A percentile compares a stretch with the other conserved stretches of the same genome.
Evolutionary conservation across 1,284 basidiomycete genomes (phyloP).

Genomic region (Irpex sp.): DNA sequence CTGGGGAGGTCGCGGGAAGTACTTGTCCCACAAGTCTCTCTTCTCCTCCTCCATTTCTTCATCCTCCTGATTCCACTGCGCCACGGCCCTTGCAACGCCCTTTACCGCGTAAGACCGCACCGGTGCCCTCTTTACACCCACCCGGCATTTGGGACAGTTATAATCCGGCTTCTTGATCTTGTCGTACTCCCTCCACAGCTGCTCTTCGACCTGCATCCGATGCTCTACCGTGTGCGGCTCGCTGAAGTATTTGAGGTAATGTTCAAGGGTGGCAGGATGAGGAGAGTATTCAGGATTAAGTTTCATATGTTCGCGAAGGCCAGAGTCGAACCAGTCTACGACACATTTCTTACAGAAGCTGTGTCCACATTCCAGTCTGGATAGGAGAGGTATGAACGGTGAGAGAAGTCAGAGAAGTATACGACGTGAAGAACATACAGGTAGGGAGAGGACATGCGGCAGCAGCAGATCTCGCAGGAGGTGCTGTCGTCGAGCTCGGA

Average conservation of each 20-base stretch:
- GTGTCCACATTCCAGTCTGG: conserved; percentile 63
- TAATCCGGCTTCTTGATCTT: conserved; percentile 38
- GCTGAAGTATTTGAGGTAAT: conserved; percentile 14
- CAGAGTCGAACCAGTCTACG: conserved; percentile 58
- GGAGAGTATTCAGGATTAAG: conserved; percentile 41
- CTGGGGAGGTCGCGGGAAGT: conserved; percentile 31
- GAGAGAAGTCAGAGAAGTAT: background rate
- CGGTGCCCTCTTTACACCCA: conserved; percentile 40
- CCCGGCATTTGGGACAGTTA: conserved; percentile 62
- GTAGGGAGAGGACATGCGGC: conserved; percentile 58
- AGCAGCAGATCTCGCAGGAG: conserved; percentile 57
- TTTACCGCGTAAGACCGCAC: conserved; percentile 58
- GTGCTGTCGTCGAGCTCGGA: conserved; percentile 46
- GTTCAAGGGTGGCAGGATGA: conserved; percentile 15
- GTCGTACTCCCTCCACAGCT: background rate
- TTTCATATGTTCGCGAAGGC: conserved; percentile 41
- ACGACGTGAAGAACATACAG: conserved; percentile 36
- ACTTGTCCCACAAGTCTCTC: conserved; percentile 38
- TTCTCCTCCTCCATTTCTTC: no score
- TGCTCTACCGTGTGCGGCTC: conserved; percentile 15
- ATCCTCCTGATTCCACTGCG: no score
- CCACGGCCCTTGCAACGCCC: conserved; percentile 42
- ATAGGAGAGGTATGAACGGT: conserved; percentile 4
- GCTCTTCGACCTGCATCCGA: conserved; percentile 17
- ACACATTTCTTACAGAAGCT: conserved; percentile 61